Conservation (phyloP, 257 asterid genomes). For the Penstemon newberryi region DNA sequence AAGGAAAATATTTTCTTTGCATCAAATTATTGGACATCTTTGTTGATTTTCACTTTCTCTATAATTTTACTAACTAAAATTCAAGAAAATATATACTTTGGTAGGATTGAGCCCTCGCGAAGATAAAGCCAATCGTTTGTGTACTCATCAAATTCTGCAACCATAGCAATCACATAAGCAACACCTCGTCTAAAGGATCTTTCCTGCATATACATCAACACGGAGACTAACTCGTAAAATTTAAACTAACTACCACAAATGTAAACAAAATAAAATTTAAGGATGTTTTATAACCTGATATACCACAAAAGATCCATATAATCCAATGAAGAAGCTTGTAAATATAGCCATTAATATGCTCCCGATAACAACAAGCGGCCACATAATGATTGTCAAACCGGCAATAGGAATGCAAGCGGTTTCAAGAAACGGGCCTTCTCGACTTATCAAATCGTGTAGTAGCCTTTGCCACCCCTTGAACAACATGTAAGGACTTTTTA, state of each 20-base stretch:
- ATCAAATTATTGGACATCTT: background rate
- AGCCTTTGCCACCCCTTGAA: conserved; percentile 94
- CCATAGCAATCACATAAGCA: conserved; percentile 86
- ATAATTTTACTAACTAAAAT: background rate
- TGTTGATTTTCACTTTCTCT: too few relatives aligned
- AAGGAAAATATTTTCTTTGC: too few relatives aligned
- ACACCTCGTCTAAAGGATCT: conserved; percentile 77
- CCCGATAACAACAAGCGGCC: conserved; percentile 88
- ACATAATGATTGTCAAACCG: conserved; percentile 82
- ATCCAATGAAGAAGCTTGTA: conserved; percentile 79
- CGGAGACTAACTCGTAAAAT: background rate
- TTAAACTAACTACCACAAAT: background rate
- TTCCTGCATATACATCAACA: conserved; percentile 50
- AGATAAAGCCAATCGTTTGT: conserved; percentile 97
- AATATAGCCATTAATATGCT: conserved; percentile 72
- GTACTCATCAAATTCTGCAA: conserved; percentile 93
- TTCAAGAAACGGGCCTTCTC: conserved; percentile 94
- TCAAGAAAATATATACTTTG: conserved; percentile 52
- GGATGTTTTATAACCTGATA: conserved; percentile 63
- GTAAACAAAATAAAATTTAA: background rate
- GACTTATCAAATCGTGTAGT: conserved; percentile 79
- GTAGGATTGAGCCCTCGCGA: conserved; percentile 86
- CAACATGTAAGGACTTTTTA: conserved; percentile 86
- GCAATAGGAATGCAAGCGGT: conserved; percentile 96
- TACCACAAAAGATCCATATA: conserved; percentile 76